These are phyloP conservation scores for Musa troglodytarum DNA, from an alignment of 176 grass and related monocot species.

Conservation along the genomic window DNA sequence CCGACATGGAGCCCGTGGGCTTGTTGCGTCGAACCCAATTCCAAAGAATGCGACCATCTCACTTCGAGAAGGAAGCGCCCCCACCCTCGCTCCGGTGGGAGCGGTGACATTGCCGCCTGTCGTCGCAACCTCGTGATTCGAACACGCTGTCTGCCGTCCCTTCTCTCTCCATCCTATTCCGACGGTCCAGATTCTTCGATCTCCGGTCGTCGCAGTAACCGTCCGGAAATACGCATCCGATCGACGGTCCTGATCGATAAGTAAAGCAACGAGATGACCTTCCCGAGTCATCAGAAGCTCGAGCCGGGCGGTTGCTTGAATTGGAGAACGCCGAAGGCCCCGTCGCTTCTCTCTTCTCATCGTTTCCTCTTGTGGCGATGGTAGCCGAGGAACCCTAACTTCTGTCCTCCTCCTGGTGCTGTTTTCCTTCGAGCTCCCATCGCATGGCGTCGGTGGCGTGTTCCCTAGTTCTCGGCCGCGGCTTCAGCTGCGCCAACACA, in stretches of 20 bases:
- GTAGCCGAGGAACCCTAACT: background rate
- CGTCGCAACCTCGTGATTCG: background rate
- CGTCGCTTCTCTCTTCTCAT: background rate
- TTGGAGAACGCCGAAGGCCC: background rate
- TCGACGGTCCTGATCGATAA: background rate
- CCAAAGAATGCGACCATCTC: too few relatives aligned
- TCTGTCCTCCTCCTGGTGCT: background rate
- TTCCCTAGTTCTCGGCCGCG: constrained; percentile 22
- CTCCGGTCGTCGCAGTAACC: background rate
- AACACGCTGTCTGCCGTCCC: background rate
- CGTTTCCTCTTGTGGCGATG: background rate
- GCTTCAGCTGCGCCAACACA: constrained; percentile 20
- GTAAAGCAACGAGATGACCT: background rate
- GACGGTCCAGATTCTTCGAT: background rate
- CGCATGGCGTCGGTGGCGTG: constrained; percentile 24
- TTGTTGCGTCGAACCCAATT: too few relatives aligned
- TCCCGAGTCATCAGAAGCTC: too few relatives aligned
- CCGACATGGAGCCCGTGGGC: too few relatives aligned
- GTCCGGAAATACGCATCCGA: too few relatives aligned
- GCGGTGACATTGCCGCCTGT: too few relatives aligned
- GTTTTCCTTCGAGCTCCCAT: background rate
- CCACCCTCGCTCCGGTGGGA: too few relatives aligned
- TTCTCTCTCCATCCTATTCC: background rate
- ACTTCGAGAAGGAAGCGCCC: too few relatives aligned
- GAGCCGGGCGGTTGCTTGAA: background rate